Evolutionary conservation across 306 rosid species (phyloP).

Genomic region (Geum urbanum): DNA sequence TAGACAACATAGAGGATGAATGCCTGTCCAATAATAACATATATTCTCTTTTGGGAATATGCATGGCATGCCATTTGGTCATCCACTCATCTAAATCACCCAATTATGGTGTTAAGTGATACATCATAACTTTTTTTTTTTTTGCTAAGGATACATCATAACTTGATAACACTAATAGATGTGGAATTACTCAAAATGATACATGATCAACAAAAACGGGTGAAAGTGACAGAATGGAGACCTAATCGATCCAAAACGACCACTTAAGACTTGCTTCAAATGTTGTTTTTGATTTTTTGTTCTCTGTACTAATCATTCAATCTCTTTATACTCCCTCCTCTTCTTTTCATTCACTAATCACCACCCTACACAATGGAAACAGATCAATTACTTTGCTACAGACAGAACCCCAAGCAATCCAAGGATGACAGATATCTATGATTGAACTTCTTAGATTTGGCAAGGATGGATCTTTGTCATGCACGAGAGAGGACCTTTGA

Average conservation of each 20-base stretch:
- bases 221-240: not conserved
- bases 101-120: not conserved
- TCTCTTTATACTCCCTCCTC: conserved; percentile 4
- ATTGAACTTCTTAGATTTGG: not conserved
- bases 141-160: too few species aligned
- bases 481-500: not conserved
- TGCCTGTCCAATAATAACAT: not conserved
- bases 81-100: not conserved
- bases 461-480: conserved; percentile 13
- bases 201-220: not conserved
- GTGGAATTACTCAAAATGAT: not conserved
- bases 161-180: too few species aligned
- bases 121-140: too few species aligned
- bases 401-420: not conserved
- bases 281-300: not conserved
- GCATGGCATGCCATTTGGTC: not conserved
- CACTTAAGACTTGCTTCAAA: not conserved
- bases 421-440: not conserved
- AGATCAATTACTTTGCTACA: not conserved
- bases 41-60: too few species aligned
- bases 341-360: not conserved
- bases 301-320: not conserved
- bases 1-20: too few species aligned
- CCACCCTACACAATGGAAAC: not conserved
- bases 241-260: not conserved